Base-by-base conservation (phyloP, 768 basidiomycete genomes). In the Austroboletus festivus region DNA sequence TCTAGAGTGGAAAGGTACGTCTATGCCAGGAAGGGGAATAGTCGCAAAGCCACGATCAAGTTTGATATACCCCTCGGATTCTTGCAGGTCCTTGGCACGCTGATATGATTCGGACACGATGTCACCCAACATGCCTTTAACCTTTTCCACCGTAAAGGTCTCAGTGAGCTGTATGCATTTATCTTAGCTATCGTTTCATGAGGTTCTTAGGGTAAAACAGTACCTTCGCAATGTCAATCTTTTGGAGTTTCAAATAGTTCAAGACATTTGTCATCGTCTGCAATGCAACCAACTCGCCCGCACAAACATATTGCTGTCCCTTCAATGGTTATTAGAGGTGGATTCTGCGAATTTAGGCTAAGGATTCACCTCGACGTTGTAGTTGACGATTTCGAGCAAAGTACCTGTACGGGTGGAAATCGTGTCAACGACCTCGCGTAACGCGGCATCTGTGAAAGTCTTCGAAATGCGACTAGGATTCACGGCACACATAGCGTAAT, bases 281-380 rank as follows among this genome's bases (percentile, higher is more conserved):
- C 30, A 98, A 75, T 1, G 91, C 90, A 26, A 94, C 76, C 33
- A 98, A 82, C 67, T 98, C 95, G 69, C 96, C 96, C 38, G 96
- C 96, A 59, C 93, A 96, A 54, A 99, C 96, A 67, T 98, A 98
- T 90, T 99, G 96, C 81, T 96, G 93, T 53, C 95, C 95, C 86
- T 96, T 70, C 12, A 46, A 35, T 48, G 26, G 34, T 38, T 47
- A 43, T 50, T 37, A 52, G 18, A 34, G 15, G 18, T 42, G 41
- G 6, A 35, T 19, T 30, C 33, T 28, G 20, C 7, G 18, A 22
- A 15, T 23, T 21, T 23, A 39, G 34, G 19, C 23, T 5, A 38
- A 28, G 7, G 18, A 62, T 75, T 15, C 60, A 91, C 90, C 76
- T 93, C 90, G 40, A 91, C 90, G 56, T 91, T 93, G 68, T 86